Percentiles rank a stretch among this genome's conserved stretches.
phyloP scores from a whole-genome alignment of 2,329 filamentous ascomycete species.

The Stachybotrys echinatus region DNA sequence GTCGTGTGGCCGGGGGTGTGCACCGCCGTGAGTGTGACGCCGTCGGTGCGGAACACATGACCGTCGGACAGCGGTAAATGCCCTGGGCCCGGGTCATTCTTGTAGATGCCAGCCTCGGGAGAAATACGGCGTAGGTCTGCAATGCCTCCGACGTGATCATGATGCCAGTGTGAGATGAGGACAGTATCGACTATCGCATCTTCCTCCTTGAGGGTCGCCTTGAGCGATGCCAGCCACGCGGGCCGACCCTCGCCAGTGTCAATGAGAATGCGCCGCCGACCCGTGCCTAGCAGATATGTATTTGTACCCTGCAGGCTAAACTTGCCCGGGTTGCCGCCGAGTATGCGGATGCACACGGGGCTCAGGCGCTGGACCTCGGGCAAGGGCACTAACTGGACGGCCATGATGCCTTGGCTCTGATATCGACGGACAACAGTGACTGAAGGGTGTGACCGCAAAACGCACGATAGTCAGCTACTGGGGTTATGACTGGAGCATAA shows the following conservation, averaged over 20 bases:
- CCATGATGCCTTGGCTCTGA: slow-evolving; percentile 10
- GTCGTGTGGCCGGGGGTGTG: slow-evolving; percentile 64
- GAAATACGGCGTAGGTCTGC: slow-evolving; percentile 59
- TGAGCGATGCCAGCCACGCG: slow-evolving; percentile 65
- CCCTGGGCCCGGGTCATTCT: slow-evolving; percentile 51
- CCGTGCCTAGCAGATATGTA: slow-evolving; percentile 85
- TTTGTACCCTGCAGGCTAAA: slow-evolving; percentile 77
- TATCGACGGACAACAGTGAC: neutral
- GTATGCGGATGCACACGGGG: slow-evolving; percentile 71
- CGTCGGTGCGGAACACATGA: slow-evolving; percentile 50
- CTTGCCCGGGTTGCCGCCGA: slow-evolving; percentile 89
- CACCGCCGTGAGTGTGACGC: slow-evolving; percentile 62
- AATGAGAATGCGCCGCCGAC: slow-evolving; percentile 68
- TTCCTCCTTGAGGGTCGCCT: slow-evolving; percentile 60
- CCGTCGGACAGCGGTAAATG: slow-evolving; percentile 44
- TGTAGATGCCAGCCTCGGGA: slow-evolving; percentile 61
- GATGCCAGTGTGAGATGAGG: slow-evolving; percentile 89
- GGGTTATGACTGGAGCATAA: neutral
- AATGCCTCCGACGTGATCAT: slow-evolving; percentile 77
- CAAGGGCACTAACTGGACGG: slow-evolving; percentile 48
- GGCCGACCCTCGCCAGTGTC: slow-evolving; percentile 83
- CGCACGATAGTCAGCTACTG: neutral
- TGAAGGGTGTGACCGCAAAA: neutral
- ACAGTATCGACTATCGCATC: slow-evolving; percentile 62
- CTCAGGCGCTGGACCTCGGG: slow-evolving; percentile 74